Evolutionary conservation across 2,329 filamentous ascomycete genomes (phyloP), one percentile per base, ranked within the genome.

Genomic region (Leptographium galeiforme): DNA sequence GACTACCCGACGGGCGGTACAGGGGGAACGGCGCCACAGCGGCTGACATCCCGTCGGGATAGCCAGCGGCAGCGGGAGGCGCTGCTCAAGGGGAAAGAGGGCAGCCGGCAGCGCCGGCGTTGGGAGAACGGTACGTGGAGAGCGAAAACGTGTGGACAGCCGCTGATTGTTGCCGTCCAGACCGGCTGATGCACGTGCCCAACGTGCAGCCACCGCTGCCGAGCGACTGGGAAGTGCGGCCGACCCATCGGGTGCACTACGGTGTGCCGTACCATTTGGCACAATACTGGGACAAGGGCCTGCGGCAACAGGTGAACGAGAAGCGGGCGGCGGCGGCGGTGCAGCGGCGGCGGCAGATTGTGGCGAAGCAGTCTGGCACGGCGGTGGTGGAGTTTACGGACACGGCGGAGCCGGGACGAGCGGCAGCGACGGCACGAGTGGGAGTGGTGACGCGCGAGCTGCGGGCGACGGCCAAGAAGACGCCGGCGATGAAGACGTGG

Each of bases 41-140:
- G 70, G 53, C 76, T 69, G 52, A 72, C 64, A 0, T 74, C 74
- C 18, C 67, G 70, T 36, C 67, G 74, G 65, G 85, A 81, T 57
- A 79, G 75, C 60, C 67, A 74, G 66, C 69, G 70, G 53, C 70
- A 78, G 51, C 82, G 90, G 18, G 89, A 95, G 59, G 79, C 82
- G 2, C 64, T 95, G 51, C 73, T 93, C 36, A 94, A 89, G 71
- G 91, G 91, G 54, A 95, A 94, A 61, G 89, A 96, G 67, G 91
- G 91, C 38, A 91, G 82, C 61, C 79, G 91, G 39, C 83, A 91
- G 62, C 77, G 91, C 50, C 84, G 91, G 61, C 78, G 91, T 53
- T 97, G 90, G 89, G 93, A 98, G 73, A 98, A 97, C 68, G 87
- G 89, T 94, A 34, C 10, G 30, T 12, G 30, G 38, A 39, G 18